These are phyloP conservation scores for Skeletonema menzelii DNA, from an alignment of 108 stramenopile genomes.

Conservation along the genomic window DNA sequence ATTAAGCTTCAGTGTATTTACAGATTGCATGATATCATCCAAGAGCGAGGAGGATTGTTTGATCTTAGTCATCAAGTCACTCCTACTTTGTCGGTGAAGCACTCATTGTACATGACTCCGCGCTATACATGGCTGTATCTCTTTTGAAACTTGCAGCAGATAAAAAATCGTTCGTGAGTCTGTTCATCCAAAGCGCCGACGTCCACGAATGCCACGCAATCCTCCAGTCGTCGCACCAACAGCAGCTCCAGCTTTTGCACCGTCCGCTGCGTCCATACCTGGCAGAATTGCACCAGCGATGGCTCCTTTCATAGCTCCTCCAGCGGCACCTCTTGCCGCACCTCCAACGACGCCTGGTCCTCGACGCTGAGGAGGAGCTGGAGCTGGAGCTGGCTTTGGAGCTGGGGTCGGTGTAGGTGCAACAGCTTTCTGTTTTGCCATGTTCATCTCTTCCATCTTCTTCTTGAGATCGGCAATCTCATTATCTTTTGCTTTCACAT, in stretches of 20 bases:
- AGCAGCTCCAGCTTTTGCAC: slow-evolving; percentile 43
- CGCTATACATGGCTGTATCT: too few species aligned
- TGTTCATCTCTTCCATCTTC: slow-evolving; percentile 10
- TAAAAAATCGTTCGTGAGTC: too few species aligned
- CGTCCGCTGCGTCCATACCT: slow-evolving; percentile 42
- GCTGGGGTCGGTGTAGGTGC: slow-evolving; percentile 8
- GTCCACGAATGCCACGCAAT: slow-evolving; percentile 21
- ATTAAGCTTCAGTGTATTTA: too few species aligned
- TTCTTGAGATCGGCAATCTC: slow-evolving; percentile 21
- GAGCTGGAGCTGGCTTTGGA: slow-evolving; percentile 5
- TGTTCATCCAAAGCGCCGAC: neutral
- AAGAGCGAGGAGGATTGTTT: too few species aligned
- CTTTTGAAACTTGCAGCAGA: too few species aligned
- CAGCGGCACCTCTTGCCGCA: slow-evolving; percentile 32
- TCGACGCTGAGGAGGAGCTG: slow-evolving; percentile 1
- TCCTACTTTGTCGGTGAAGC: too few species aligned
- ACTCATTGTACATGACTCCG: too few species aligned
- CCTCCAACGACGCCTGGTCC: slow-evolving; percentile 15
- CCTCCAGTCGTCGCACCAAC: slow-evolving; percentile 35
- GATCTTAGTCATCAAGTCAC: too few species aligned
- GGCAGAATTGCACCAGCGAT: slow-evolving; percentile 45
- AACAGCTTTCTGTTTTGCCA: neutral
- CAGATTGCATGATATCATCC: too few species aligned
- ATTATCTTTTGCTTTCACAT: slow-evolving; percentile 7
- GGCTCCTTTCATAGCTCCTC: slow-evolving; percentile 38